A percentile compares a stretch with the other conserved stretches of the same genome.
phyloP scores from a whole-genome alignment of 2,329 filamentous ascomycete species.

The Coniochaeta sp. region DNA sequence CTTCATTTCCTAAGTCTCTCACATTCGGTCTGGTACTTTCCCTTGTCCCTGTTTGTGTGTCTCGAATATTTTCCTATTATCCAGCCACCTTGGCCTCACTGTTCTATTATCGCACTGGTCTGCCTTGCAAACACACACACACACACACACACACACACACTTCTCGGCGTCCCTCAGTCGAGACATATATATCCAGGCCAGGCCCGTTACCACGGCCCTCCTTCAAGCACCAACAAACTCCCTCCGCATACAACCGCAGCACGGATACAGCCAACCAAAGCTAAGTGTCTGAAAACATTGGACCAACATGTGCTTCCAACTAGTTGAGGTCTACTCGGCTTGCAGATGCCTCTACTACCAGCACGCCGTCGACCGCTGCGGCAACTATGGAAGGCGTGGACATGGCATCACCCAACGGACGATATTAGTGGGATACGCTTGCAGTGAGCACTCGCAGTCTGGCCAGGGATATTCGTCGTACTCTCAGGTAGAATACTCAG shows the following conservation, averaged over 20 bases:
- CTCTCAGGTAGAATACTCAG: constrained; percentile 38
- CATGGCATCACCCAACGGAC: constrained; percentile 67
- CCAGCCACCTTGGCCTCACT: not conserved
- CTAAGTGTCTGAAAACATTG: not conserved
- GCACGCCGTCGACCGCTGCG: constrained; percentile 78
- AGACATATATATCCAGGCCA: constrained; percentile 2
- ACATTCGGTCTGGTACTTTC: constrained; percentile 7
- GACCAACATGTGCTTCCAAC: constrained; percentile 72
- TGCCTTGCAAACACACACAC: not conserved
- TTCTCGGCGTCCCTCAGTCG: not conserved
- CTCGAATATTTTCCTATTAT: not conserved
- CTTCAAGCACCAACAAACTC: not conserved
- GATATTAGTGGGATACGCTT: constrained; percentile 78
- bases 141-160: not conserved
- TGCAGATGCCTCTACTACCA: constrained; percentile 85
- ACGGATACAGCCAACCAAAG: constrained; percentile 6
- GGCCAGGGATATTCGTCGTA: constrained; percentile 27
- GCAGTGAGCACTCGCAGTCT: constrained; percentile 44
- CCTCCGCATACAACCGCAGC: not conserved
- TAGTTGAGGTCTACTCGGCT: constrained; percentile 78
- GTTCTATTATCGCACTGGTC: not conserved
- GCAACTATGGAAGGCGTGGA: constrained; percentile 64
- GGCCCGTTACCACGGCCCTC: not conserved
- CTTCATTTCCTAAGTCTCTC: constrained; percentile 12
- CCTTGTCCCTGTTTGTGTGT: not conserved